Base-by-base conservation (phyloP, 208 protist genomes). In the Crithidia sp. region DNA sequence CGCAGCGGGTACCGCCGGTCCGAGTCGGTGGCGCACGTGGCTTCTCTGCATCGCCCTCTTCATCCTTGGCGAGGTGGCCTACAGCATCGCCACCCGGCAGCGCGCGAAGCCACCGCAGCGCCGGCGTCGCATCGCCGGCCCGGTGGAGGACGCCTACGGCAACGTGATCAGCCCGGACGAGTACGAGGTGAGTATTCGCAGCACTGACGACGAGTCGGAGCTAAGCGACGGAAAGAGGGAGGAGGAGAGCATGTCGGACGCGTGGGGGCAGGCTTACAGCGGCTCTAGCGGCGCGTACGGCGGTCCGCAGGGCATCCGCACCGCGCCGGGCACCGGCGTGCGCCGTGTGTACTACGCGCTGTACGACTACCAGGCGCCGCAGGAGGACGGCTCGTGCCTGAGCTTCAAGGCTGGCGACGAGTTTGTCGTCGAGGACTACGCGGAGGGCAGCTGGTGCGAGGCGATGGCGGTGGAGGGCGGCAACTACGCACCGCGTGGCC, bases 381-480 rank as follows among this genome's bases (percentile, higher is more conserved):
- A 64, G 17, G 76, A 77, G 3, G 76, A 76, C 44, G 82, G 82
- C 9, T 74, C 79, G n/a, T 89, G 79, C 63, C 74, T 89, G 64
- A 83, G 75, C 58, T 95, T 95, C 76, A 89, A 87, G 56, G 82
- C 86, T 0, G 90, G 90, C n/a, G 90, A 95, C 74, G 79, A 89
- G 72, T 95, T 95, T 66, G 59, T 95, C 5, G 83, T 95, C 43
- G 81, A 90, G 52, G 82, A 95, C 49, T 95, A 90, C 67, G 80
- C 62, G 5, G 78, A 91, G 58, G 85, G 78, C 39, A 76, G 70
- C 40, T 95, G 90, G 90, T 95, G 90, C 70, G 80, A 89, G 52
- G 90, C 90, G 2, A 72, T 73, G 54, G 40, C 61, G 7, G 59
- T 89, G 12, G 67, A 79, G 13, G 68, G 49, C 16, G 67, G 63